Evolutionary conservation across 768 basidiomycete genomes (phyloP).

Genomic region (Tulasnella sp.): DNA sequence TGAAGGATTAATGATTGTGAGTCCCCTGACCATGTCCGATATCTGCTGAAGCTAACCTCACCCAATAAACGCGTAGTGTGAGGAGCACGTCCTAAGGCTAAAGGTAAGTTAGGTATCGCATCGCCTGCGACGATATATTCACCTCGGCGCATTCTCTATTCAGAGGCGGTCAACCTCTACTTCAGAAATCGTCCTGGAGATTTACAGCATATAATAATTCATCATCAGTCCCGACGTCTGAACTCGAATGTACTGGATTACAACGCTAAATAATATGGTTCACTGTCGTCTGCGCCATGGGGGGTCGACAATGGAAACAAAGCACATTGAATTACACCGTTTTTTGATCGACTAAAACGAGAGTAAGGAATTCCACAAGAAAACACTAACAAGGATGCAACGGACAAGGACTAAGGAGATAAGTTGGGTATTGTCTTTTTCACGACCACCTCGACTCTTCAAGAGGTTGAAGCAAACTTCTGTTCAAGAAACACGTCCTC

Average conservation of each 20-base stretch:
- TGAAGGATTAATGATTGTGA: constrained; percentile 24
- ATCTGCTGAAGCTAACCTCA: background rate
- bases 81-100: constrained; percentile 21
- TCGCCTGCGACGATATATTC: background rate
- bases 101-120: background rate
- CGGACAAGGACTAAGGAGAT: background rate
- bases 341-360: constrained; percentile 8
- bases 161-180: background rate
- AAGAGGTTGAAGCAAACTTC: constrained; percentile 7
- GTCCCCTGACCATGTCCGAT: background rate
- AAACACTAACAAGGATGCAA: background rate
- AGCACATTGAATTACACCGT: background rate
- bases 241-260: background rate
- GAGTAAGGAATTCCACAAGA: background rate
- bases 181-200: background rate
- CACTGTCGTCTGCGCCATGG: no score
- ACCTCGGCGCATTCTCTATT: background rate
- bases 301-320: background rate
- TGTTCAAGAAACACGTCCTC: constrained; percentile 19
- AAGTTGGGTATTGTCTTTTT: background rate
- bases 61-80: background rate
- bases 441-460: background rate
- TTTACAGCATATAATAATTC: background rate
- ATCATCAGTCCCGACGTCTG: background rate
- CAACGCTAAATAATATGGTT: background rate